Evolutionary conservation across 768 basidiomycete species (phyloP).

Genomic region (Vararia minispora): DNA sequence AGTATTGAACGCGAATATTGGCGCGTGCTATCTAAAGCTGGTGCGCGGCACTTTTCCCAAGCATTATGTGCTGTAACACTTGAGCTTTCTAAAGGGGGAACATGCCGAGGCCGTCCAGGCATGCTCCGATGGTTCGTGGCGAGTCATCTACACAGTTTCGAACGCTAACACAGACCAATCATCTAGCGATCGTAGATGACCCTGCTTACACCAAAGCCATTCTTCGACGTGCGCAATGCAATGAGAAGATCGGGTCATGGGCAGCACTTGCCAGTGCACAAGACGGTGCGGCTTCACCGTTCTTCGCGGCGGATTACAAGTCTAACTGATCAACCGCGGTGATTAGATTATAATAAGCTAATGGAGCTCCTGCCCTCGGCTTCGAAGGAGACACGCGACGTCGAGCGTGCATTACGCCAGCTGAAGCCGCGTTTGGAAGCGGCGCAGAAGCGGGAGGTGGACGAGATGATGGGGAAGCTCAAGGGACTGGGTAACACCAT

Average conservation of each 20-base stretch:
- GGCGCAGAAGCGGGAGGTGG: constrained; percentile 78
- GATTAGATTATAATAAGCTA: constrained; percentile 79
- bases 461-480: constrained; percentile 86
- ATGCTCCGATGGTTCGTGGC: constrained; percentile 12
- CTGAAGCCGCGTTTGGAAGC: constrained; percentile 62
- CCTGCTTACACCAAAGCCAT: constrained; percentile 80
- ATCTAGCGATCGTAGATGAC: constrained; percentile 76
- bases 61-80: not conserved
- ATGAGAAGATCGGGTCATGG: constrained; percentile 76
- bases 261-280: constrained; percentile 69
- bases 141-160: not conserved
- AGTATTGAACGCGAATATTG: constrained; percentile 79
- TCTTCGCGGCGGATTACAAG: not conserved
- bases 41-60: constrained; percentile 28
- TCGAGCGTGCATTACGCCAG: constrained; percentile 34
- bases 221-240: constrained; percentile 79
- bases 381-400: constrained; percentile 37
- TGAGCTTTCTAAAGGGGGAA: constrained; percentile 6
- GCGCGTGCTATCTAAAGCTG: constrained; percentile 71
- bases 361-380: constrained; percentile 47
- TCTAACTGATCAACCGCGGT: not conserved
- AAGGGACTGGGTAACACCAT: constrained; percentile 89
- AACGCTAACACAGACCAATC: constrained; percentile 5
- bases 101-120: constrained; percentile 12
- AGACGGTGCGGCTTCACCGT: constrained; percentile 46